Percentiles rank a stretch among this genome's conserved stretches.
Conservation (phyloP, 148 eudicot genomes). For the Fagopyrum esculentum region DNA sequence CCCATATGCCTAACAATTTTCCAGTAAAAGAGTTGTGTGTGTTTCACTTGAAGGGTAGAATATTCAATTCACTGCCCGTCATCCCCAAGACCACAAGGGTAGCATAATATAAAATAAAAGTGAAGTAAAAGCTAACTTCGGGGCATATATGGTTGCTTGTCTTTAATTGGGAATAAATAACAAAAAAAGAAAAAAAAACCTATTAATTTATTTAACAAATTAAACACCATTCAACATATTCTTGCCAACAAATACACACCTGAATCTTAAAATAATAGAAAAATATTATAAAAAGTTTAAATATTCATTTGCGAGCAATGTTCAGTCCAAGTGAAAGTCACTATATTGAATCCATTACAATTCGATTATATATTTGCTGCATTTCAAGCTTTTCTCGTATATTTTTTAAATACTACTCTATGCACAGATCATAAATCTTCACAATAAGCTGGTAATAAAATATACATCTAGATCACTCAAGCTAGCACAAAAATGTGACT, state of each 20-base stretch:
- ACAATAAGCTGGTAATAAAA: background rate
- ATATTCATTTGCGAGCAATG: background rate
- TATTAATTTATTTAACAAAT: background rate
- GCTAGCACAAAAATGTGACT: background rate
- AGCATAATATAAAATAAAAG: background rate
- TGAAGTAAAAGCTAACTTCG: background rate
- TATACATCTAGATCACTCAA: background rate
- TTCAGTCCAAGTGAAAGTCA: background rate
- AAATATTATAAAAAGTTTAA: background rate
- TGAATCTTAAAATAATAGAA: background rate
- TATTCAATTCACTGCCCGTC: background rate
- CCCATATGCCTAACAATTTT: background rate
- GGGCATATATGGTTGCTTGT: background rate
- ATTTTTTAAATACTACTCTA: background rate
- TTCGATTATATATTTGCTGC: background rate
- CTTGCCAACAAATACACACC: background rate
- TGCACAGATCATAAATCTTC: background rate
- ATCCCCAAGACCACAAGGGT: background rate
- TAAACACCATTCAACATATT: background rate
- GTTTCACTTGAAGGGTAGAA: background rate
- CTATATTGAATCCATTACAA: background rate
- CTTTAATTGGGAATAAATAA: background rate
- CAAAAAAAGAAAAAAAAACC: background rate
- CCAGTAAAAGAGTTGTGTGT: background rate
- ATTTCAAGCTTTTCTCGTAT: background rate